Conservation (phyloP, 805 yeast species). For the Metschnikowia peoriensis region DNA sequence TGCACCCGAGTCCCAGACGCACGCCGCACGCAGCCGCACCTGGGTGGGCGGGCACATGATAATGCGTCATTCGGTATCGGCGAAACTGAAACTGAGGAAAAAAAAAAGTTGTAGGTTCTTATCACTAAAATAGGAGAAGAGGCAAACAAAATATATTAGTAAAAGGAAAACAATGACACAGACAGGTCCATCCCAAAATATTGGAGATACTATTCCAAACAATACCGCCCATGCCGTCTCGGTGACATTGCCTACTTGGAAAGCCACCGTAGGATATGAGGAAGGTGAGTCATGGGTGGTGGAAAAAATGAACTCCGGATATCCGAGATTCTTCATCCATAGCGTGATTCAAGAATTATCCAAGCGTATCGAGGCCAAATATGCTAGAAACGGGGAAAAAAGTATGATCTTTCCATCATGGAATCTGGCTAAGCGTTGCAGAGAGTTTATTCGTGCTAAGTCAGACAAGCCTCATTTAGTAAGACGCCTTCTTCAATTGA, state of each 20-base stretch:
- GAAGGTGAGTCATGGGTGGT: conserved; percentile 85
- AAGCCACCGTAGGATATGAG: conserved; percentile 87
- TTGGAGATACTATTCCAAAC: conserved; percentile 87
- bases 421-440: conserved; percentile 76
- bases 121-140: background rate
- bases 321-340: conserved; percentile 82
- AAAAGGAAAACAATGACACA: conserved; percentile 9
- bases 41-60: conserved; percentile 1
- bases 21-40: conserved; percentile 2
- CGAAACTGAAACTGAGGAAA: background rate
- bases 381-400: conserved; percentile 76
- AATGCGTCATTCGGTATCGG: conserved; percentile 11
- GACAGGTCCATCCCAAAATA: conserved; percentile 37
- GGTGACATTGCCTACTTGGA: conserved; percentile 95
- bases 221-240: conserved; percentile 92
- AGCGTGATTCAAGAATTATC: conserved; percentile 56
- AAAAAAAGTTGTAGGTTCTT: background rate
- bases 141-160: background rate
- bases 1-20: conserved; percentile 4
- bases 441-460: conserved; percentile 64
- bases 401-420: conserved; percentile 77
- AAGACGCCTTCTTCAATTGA: conserved; percentile 65
- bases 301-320: conserved; percentile 76
- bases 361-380: conserved; percentile 55
- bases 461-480: conserved; percentile 27